phyloP scores from a whole-genome alignment of 768 basidiomycete genomes.

The Pleurotus tuoliensis region DNA sequence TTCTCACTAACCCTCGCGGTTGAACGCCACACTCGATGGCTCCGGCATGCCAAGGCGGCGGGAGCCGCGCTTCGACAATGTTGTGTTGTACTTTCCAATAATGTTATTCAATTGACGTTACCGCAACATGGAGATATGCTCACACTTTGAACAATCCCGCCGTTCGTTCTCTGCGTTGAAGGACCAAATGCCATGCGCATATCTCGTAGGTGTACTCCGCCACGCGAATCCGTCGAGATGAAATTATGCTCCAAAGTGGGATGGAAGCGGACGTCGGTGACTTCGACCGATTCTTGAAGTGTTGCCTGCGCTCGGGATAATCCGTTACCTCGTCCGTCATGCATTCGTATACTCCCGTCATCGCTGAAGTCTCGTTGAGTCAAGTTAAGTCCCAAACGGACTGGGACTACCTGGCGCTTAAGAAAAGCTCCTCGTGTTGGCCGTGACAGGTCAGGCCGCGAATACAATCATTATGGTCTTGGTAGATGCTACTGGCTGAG shows the following conservation, averaged over 20 bases:
- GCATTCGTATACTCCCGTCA: conserved; percentile 62
- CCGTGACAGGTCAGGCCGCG: conserved; percentile 65
- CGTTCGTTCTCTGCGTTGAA: conserved; percentile 31
- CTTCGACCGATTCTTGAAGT: conserved; percentile 50
- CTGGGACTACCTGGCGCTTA: conserved; percentile 59
- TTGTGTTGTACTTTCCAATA: conserved; percentile 36
- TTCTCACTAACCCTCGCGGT: conserved; percentile 51
- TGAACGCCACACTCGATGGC: conserved; percentile 63
- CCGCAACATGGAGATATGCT: conserved; percentile 12
- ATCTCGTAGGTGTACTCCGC: conserved; percentile 66
- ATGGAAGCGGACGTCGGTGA: conserved; percentile 65
- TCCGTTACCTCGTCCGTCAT: conserved; percentile 46
- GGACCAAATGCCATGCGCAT: conserved; percentile 71
- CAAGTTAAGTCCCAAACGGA: conserved; percentile 1
- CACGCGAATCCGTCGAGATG: conserved; percentile 55
- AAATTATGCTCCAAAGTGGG: conserved; percentile 68
- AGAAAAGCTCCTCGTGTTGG: conserved; percentile 60
- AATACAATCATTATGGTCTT: conserved; percentile 39
- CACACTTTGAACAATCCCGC: conserved; percentile 57
- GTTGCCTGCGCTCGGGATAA: conserved; percentile 41
- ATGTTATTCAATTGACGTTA: not conserved
- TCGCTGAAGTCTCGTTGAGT: conserved; percentile 42
- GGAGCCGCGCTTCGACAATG: conserved; percentile 35
- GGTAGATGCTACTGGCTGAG: not conserved
- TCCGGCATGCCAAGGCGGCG: conserved; percentile 54